Base-by-base conservation (phyloP, 352 stramenopile genomes). In the Phytophthora lateralis region DNA sequence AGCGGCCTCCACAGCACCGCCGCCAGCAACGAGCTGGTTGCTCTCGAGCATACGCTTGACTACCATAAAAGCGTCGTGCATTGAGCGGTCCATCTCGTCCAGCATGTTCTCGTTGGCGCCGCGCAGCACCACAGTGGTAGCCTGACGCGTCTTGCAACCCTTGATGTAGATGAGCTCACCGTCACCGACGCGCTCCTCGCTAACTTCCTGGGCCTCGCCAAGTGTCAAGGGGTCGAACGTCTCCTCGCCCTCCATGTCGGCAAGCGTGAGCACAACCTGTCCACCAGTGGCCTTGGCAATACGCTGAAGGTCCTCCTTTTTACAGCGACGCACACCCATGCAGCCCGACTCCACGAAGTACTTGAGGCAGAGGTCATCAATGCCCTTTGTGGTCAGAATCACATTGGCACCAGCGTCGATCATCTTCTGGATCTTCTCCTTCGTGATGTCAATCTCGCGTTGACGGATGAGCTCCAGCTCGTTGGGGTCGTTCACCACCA, bases 341-440 rank as follows among this genome's bases (percentile, higher is more conserved):
- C 90, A 97, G 21, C 94, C 95, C 0, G 95, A 93, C 80, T 99
- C 97, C 20, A 99, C 98, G 85, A 99, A 99, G 82, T 99, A 99
- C 80, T 99, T 99, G 63, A 99, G 91, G 64, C 96, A 99, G 34
- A 99, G 71, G 75, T 99, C 98, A 74, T 99, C 98, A 63, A 99
- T 99, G 61, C 97, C 98, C 82, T 99, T 99, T 52, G 97, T 99
- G n/a, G 97, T 99, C 43, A 99, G 76, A 30, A 99, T 97, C 27
- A 99, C 97, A 59, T 98, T 99, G 42, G 97, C 97, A 38, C 98
- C 98, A 24, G 97, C 85, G 52, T 98, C 86, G 15, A 99, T 87
- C 75, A 99, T 99, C 77, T 99, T 99, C 73, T 99, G 87, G 74
- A 99, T 99, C 71, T 98, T 98, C 78, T 99, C 97, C 76, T 99